Percentiles rank a stretch among this genome's conserved stretches.
phyloP scores from a whole-genome alignment of 2,329 filamentous ascomycete genomes.

The Hypoxylon sp. region DNA sequence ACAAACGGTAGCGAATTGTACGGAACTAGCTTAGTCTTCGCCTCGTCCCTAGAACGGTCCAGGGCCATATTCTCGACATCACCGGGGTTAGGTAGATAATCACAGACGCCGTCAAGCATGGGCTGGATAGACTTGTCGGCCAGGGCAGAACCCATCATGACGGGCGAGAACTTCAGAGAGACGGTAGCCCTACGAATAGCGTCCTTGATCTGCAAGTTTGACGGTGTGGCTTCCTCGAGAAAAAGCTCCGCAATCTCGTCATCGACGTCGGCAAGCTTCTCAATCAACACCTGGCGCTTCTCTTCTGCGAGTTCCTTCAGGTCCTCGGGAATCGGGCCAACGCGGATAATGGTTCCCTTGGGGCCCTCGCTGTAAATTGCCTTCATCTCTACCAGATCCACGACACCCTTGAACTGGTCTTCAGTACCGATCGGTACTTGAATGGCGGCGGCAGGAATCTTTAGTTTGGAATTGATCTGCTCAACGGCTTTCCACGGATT shows the following conservation, averaged over 20 bases:
- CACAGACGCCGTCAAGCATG: constrained; percentile 95
- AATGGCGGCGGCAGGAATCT: constrained; percentile 89
- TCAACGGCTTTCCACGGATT: constrained; percentile 98
- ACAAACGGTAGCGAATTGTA: constrained; percentile 96
- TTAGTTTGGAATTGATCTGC: constrained; percentile 96
- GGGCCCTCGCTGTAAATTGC: constrained; percentile 90
- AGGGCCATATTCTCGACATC: constrained; percentile 91
- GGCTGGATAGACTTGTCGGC: constrained; percentile 95
- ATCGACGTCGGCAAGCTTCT: constrained; percentile 95
- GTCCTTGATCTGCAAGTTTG: constrained; percentile 82
- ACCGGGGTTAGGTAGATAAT: constrained; percentile 91
- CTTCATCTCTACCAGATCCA: constrained; percentile 92
- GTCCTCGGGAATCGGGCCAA: constrained; percentile 83
- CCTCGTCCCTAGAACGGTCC: constrained; percentile 80
- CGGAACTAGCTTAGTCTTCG: constrained; percentile 84
- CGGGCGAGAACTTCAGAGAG: constrained; percentile 86
- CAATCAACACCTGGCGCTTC: constrained; percentile 85
- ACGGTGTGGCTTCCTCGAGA: constrained; percentile 84
- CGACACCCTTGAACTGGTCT: constrained; percentile 89
- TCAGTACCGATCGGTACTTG: constrained; percentile 95
- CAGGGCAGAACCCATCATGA: constrained; percentile 94
- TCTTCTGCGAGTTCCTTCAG: constrained; percentile 79
- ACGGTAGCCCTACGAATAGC: constrained; percentile 94
- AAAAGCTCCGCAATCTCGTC: constrained; percentile 97
- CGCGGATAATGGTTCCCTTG: constrained; percentile 78